phyloP scores from a whole-genome alignment of 2,329 filamentous ascomycete genomes.

The Alternaria dauci region DNA sequence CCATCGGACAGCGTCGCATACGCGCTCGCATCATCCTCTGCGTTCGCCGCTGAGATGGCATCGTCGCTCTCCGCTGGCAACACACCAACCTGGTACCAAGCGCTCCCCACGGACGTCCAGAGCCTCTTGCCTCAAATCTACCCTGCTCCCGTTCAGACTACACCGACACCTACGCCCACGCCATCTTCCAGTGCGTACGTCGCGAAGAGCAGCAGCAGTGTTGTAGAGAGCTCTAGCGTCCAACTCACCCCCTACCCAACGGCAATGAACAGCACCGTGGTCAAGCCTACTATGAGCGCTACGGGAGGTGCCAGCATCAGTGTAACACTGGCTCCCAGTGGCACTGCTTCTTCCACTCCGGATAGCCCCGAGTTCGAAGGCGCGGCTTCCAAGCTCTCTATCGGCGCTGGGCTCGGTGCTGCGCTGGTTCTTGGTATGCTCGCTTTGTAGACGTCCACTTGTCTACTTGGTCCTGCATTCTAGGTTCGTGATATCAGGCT shows the following conservation, averaged over 20 bases:
- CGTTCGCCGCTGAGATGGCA: slow-evolving; percentile 53
- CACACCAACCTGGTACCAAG: slow-evolving; percentile 56
- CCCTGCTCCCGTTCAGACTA: slow-evolving; percentile 31
- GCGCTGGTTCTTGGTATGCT: slow-evolving; percentile 55
- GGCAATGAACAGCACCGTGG: slow-evolving; percentile 9
- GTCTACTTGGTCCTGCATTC: not conserved
- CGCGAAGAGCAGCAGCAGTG: slow-evolving; percentile 13
- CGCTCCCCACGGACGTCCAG: slow-evolving; percentile 57
- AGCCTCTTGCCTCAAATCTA: slow-evolving; percentile 52
- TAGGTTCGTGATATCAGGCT: not conserved
- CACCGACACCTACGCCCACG: slow-evolving; percentile 29
- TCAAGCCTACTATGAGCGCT: slow-evolving; percentile 19
- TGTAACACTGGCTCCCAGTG: slow-evolving; percentile 11
- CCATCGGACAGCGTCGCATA: slow-evolving; percentile 52
- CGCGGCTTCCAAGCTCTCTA: slow-evolving; percentile 48
- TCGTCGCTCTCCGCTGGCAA: slow-evolving; percentile 55
- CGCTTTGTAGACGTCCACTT: slow-evolving; percentile 44
- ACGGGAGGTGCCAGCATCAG: slow-evolving; percentile 11
- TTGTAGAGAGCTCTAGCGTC: slow-evolving; percentile 1
- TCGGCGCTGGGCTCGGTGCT: slow-evolving; percentile 51
- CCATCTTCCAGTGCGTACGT: slow-evolving; percentile 3
- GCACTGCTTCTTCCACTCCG: slow-evolving; percentile 16
- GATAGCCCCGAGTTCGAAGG: slow-evolving; percentile 20
- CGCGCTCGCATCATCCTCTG: slow-evolving; percentile 54
- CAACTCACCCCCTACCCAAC: slow-evolving; percentile 8